Conservation (phyloP, 345 rosid genomes). For the Eucalyptus tenuipes region DNA sequence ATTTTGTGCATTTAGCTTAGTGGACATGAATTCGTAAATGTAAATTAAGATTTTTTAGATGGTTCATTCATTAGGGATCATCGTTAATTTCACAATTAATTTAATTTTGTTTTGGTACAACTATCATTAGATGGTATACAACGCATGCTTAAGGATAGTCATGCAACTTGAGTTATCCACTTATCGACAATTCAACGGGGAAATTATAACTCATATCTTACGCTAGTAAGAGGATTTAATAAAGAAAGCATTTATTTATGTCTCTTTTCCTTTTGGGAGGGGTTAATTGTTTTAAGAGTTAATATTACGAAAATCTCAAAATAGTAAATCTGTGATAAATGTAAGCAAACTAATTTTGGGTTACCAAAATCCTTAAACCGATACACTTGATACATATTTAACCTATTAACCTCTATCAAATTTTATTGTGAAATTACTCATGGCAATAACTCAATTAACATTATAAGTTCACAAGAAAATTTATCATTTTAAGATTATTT, state of each 20-base stretch:
- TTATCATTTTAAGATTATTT: too few species aligned
- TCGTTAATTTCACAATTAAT: background rate
- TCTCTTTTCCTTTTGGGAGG: background rate
- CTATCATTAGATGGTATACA: background rate
- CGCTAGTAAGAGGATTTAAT: too few species aligned
- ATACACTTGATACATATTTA: too few species aligned
- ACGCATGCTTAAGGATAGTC: background rate
- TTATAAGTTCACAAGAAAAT: background rate
- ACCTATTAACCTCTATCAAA: fast-evolving
- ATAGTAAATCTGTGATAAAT: too few species aligned
- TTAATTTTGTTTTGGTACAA: background rate
- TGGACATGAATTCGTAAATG: background rate
- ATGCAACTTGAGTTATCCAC: background rate
- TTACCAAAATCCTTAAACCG: too few species aligned
- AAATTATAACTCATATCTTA: background rate
- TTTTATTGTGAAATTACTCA: too few species aligned
- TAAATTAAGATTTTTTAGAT: background rate
- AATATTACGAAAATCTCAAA: too few species aligned
- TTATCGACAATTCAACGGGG: background rate
- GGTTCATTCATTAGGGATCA: background rate
- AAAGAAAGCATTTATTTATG: background rate
- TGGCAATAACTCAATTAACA: too few species aligned
- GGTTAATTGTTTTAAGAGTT: background rate
- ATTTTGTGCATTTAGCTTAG: background rate
- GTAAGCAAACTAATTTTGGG: background rate